Percentiles rank a stretch among this genome's conserved stretches.
phyloP scores from a whole-genome alignment of 768 basidiomycete genomes.

The Pisolithus marmoratus region DNA sequence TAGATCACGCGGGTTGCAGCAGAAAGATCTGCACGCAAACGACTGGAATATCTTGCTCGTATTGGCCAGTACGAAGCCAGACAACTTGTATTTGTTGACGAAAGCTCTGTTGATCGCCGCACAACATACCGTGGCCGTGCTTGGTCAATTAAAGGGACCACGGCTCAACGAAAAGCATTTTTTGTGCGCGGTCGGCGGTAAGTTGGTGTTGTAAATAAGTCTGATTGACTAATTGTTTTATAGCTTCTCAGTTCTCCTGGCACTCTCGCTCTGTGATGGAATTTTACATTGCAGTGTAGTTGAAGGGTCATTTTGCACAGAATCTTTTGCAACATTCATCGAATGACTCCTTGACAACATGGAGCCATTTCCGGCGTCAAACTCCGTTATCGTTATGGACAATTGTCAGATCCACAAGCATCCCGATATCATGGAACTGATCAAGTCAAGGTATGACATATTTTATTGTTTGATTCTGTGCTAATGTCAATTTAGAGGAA shows the following conservation, averaged over 20 bases:
- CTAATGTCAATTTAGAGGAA: neutral
- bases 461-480: neutral
- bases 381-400: constrained; percentile 37
- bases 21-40: neutral
- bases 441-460: constrained; percentile 22
- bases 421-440: constrained; percentile 20
- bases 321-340: constrained; percentile 28
- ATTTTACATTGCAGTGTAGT: neutral
- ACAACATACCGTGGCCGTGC: constrained; percentile 15
- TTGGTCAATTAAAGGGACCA: constrained; percentile 17
- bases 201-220: neutral
- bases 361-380: constrained; percentile 30
- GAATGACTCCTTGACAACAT: constrained; percentile 29
- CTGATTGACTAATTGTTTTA: neutral
- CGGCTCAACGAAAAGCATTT: constrained; percentile 11
- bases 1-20: constrained; percentile 1
- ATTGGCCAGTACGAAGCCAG: neutral
- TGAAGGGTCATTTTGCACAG: constrained; percentile 24
- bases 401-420: constrained; percentile 33
- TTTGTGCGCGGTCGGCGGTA: constrained; percentile 10
- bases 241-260: constrained; percentile 1
- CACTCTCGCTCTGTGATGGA: neutral
- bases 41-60: neutral
- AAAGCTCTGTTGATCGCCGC: constrained; percentile 16
- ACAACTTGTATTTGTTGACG: constrained; percentile 20